These are phyloP conservation scores for Fusarium tricinctum DNA, from an alignment of 2,329 filamentous ascomycete genomes.

Conservation along the genomic window DNA sequence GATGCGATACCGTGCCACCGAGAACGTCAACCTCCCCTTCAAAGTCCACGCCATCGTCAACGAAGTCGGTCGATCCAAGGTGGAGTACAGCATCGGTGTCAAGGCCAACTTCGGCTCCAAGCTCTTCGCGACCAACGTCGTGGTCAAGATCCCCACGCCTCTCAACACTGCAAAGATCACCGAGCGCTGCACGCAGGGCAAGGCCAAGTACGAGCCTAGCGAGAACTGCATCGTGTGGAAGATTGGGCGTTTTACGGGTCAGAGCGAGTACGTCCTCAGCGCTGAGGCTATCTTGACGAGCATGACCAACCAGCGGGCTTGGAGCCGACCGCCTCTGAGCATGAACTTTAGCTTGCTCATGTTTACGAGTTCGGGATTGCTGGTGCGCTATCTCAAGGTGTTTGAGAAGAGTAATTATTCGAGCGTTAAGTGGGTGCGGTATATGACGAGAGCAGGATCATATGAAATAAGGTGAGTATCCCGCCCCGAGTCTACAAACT, in stretches of 20 bases:
- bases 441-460: slow-evolving; percentile 97
- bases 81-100: slow-evolving; percentile 98
- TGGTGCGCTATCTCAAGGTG: slow-evolving; percentile 96
- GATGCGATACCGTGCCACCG: slow-evolving; percentile 97
- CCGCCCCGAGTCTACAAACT: not conserved
- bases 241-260: slow-evolving; percentile 97
- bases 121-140: slow-evolving; percentile 95
- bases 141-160: slow-evolving; percentile 93
- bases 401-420: slow-evolving; percentile 99
- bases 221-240: slow-evolving; percentile 99
- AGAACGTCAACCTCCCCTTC: slow-evolving; percentile 98
- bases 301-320: slow-evolving; percentile 98
- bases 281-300: slow-evolving; percentile 93
- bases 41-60: slow-evolving; percentile 99
- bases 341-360: slow-evolving; percentile 94
- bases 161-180: slow-evolving; percentile 96
- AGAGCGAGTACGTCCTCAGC: slow-evolving; percentile 94
- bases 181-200: slow-evolving; percentile 93
- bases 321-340: slow-evolving; percentile 92
- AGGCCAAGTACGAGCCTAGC: slow-evolving; percentile 97
- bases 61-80: slow-evolving; percentile 95
- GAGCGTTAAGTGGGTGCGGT: slow-evolving; percentile 98
- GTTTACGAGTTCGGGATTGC: slow-evolving; percentile 94
- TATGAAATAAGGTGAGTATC: slow-evolving; percentile 87
- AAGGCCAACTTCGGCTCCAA: slow-evolving; percentile 97